Percentiles rank a stretch among this genome's conserved stretches.
phyloP scores from a whole-genome alignment of 495 filamentous ascomycete genomes.

The Podospora pseudoanserina region DNA sequence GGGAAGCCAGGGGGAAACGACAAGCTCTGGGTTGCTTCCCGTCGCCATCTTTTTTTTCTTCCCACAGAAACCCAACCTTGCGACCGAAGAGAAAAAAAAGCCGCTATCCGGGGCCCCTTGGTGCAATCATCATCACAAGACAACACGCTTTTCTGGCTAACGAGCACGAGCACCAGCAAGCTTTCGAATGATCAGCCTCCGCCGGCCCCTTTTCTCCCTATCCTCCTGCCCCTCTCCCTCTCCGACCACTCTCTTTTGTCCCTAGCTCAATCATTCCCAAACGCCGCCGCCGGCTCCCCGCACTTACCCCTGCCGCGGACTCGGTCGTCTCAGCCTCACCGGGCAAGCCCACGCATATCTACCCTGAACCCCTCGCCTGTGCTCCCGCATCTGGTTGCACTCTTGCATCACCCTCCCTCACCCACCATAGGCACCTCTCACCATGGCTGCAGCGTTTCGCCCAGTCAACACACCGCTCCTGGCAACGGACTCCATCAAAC shows the following conservation, averaged over 20 bases:
- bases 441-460: conserved; percentile 59
- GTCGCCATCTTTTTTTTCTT: conserved; percentile 18
- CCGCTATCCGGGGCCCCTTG: conserved; percentile 3
- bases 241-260: conserved; percentile 27
- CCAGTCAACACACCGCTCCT: conserved; percentile 72
- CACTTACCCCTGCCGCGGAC: conserved; percentile 35
- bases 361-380: conserved; percentile 21
- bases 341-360: conserved; percentile 31
- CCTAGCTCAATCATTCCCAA: conserved; percentile 35
- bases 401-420: conserved; percentile 19
- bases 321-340: conserved; percentile 37
- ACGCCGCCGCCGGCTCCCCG: conserved; percentile 28
- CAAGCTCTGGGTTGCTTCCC: conserved; percentile 17
- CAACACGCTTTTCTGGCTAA: conserved; percentile 15
- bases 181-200: conserved; percentile 19
- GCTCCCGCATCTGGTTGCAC: conserved; percentile 15
- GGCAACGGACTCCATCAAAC: conserved; percentile 42
- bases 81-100: conserved; percentile 11
- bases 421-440: conserved; percentile 8
- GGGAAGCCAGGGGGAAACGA: conserved; percentile 4
- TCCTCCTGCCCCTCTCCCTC: conserved; percentile 14
- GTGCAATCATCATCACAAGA: conserved; percentile 21
- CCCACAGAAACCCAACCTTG: conserved; percentile 13
- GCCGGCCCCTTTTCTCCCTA: conserved; percentile 5
- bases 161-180: neutral